These are phyloP conservation scores for Kwoniella sp. DNA, from an alignment of 768 basidiomycete species.

Conservation along the genomic window DNA sequence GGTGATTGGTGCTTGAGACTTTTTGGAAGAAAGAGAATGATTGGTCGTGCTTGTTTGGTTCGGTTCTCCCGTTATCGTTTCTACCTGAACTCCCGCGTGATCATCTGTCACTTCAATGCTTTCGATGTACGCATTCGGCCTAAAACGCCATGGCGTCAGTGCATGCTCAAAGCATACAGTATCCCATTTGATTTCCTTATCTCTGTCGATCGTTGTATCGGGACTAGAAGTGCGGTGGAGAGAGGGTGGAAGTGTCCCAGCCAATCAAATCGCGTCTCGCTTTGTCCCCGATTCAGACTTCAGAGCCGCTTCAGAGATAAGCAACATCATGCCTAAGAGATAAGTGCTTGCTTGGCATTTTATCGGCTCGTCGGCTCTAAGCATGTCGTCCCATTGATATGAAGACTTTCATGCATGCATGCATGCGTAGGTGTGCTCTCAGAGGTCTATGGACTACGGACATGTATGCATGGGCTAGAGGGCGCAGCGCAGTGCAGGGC, in stretches of 20 bases:
- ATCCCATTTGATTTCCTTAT: background rate
- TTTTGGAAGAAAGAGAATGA: no score
- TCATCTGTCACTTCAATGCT: background rate
- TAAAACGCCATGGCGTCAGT: background rate
- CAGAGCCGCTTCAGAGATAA: background rate
- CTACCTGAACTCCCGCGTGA: background rate
- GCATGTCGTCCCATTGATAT: background rate
- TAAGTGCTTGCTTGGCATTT: slow-evolving; percentile 1
- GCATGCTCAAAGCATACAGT: background rate
- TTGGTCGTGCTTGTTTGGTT: slow-evolving; percentile 5
- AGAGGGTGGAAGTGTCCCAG: background rate
- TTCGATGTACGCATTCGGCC: background rate
- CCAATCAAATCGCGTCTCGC: background rate
- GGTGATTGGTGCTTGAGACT: slow-evolving; percentile 1
- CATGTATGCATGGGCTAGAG: no score
- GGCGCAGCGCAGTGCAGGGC: no score
- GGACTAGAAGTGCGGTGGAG: background rate
- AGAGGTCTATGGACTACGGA: no score
- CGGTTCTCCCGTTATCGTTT: background rate
- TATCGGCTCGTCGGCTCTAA: background rate
- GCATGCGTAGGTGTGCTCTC: background rate
- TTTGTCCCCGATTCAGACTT: background rate
- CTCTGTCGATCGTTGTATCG: background rate
- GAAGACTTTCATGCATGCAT: background rate
- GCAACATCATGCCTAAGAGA: background rate